Evolutionary conservation across 306 rosid genomes (phyloP).

Genomic region (Amphicarpaea edgeworthii): DNA sequence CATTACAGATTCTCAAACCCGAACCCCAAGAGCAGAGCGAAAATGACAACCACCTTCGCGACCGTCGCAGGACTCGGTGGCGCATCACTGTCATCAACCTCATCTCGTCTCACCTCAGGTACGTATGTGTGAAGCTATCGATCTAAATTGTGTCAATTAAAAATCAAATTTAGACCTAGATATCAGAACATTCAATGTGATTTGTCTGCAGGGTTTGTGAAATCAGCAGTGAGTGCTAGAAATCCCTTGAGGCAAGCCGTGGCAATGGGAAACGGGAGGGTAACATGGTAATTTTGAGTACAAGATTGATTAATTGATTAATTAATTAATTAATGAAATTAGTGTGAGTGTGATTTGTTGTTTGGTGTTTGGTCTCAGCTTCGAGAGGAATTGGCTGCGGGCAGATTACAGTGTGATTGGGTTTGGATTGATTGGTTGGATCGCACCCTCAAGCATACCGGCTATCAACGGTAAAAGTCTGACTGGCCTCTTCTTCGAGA

Average conservation of each 20-base stretch:
- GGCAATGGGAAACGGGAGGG: conserved; percentile 67
- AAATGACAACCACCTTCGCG: conserved; percentile 73
- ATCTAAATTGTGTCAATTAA: too few relatives aligned
- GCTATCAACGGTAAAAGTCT: conserved; percentile 86
- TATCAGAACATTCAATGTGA: neutral
- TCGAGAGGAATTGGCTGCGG: conserved; percentile 85
- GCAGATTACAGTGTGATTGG: conserved; percentile 88
- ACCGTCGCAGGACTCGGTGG: conserved; percentile 69
- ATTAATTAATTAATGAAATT: too few relatives aligned
- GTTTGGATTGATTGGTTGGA: conserved; percentile 93
- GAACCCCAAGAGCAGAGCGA: neutral
- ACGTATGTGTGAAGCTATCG: too few relatives aligned
- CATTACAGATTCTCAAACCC: neutral
- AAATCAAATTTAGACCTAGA: too few relatives aligned
- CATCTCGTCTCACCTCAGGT: conserved; percentile 56
- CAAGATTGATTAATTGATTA: neutral
- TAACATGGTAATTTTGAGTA: conserved; percentile 66
- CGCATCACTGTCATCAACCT: conserved; percentile 54
- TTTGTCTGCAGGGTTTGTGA: conserved; percentile 65
- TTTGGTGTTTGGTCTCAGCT: too few relatives aligned
- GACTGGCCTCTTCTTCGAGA: conserved; percentile 87
- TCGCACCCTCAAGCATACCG: conserved; percentile 90
- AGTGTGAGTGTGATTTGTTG: too few relatives aligned
- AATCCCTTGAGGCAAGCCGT: conserved; percentile 66
- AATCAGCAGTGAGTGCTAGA: conserved; percentile 53